Conservation (phyloP, 2,329 filamentous ascomycete species). For the Arthrobotrys iridis region DNA sequence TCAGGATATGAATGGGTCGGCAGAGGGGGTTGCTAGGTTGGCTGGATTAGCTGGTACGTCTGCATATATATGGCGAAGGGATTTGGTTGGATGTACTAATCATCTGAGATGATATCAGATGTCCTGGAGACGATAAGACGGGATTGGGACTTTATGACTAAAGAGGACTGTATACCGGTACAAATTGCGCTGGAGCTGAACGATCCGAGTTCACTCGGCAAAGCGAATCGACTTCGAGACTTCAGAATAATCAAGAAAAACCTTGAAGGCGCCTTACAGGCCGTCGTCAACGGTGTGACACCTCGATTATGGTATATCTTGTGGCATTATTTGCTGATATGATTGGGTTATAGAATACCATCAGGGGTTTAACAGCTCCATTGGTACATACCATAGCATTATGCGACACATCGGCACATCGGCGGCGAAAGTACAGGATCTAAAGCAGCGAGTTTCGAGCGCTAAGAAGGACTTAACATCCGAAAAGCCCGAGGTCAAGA, state of each 20-base stretch:
- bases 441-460: constrained; percentile 83
- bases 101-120: constrained; percentile 60
- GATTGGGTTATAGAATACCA: constrained; percentile 75
- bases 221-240: constrained; percentile 84
- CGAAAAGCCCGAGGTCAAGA: constrained; percentile 89
- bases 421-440: constrained; percentile 80
- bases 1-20: constrained; percentile 40
- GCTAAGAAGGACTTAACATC: constrained; percentile 83
- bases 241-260: constrained; percentile 86
- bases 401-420: constrained; percentile 90
- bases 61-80: not conserved
- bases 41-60: constrained; percentile 38
- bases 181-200: constrained; percentile 94
- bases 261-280: constrained; percentile 90
- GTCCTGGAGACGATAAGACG: constrained; percentile 83
- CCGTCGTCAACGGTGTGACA: constrained; percentile 80
- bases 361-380: constrained; percentile 98
- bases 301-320: not conserved
- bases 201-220: constrained; percentile 90
- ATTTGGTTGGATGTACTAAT: not conserved
- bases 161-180: constrained; percentile 87
- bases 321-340: not conserved
- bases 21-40: constrained; percentile 30
- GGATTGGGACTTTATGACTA: constrained; percentile 92
- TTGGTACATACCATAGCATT: constrained; percentile 98